These are phyloP conservation scores for Rhytidiadelphus loreus DNA, from an alignment of 225 moss, liverwort and hornwort genomes.

Conservation along the genomic window DNA sequence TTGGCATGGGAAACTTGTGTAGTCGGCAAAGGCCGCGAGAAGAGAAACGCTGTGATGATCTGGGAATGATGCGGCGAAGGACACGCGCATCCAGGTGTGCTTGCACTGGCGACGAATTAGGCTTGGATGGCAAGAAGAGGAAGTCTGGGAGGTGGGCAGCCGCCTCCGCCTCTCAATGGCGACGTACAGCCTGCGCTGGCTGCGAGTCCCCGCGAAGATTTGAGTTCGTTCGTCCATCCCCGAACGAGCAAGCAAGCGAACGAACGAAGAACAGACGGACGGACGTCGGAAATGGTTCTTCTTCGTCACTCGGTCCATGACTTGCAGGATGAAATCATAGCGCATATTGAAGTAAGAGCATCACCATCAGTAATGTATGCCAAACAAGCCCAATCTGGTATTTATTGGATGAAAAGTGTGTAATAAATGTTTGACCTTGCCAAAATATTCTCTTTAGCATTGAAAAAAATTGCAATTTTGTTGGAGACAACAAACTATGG, in stretches of 20 bases:
- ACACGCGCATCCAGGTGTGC: background rate
- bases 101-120: background rate
- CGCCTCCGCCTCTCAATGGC: background rate
- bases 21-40: background rate
- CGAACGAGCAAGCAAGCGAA: too few relatives aligned
- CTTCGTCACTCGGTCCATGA: background rate
- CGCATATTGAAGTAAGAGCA: background rate
- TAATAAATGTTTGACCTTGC: background rate
- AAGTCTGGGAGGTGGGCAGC: background rate
- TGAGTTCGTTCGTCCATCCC: background rate
- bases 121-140: background rate
- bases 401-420: background rate
- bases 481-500: accelerated
- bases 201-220: background rate
- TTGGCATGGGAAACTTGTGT: background rate
- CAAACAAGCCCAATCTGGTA: background rate
- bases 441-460: background rate
- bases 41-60: background rate
- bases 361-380: background rate
- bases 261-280: background rate
- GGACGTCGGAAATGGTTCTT: background rate
- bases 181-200: background rate
- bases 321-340: background rate
- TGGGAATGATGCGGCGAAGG: background rate
- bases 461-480: background rate